A percentile compares a stretch with the other conserved stretches of the same genome.
Evolutionary conservation across 768 basidiomycete species (phyloP).

Genomic region (Lactifluus subvellereus): DNA sequence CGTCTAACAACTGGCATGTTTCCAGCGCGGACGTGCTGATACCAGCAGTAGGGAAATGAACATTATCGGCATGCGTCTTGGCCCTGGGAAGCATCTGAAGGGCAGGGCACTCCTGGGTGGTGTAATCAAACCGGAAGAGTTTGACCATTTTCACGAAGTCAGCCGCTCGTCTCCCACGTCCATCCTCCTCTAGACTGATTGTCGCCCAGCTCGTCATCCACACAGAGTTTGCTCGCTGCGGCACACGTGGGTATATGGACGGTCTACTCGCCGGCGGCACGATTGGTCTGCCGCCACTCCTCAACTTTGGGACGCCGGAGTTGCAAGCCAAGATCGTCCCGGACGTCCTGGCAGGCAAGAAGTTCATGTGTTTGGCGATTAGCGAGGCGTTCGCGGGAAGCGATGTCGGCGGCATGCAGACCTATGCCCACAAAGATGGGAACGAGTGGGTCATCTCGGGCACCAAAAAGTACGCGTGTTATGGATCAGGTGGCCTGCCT

Average conservation of each 20-base stretch:
- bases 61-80: conserved; percentile 84
- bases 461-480: conserved; percentile 70
- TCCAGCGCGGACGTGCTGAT: background rate
- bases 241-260: conserved; percentile 82
- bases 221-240: conserved; percentile 76
- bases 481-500: background rate
- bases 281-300: conserved; percentile 83
- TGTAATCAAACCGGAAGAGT: conserved; percentile 71
- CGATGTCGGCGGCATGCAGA: conserved; percentile 80
- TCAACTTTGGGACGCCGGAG: conserved; percentile 81
- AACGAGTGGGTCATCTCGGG: conserved; percentile 86
- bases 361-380: conserved; percentile 86
- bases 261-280: conserved; percentile 77
- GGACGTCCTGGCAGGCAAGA: conserved; percentile 69
- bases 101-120: conserved; percentile 75
- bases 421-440: conserved; percentile 79
- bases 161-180: background rate
- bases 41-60: conserved; percentile 51
- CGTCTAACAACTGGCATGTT: conserved; percentile 26
- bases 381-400: conserved; percentile 92
- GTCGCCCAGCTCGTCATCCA: conserved; percentile 63
- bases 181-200: background rate
- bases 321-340: conserved; percentile 65
- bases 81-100: conserved; percentile 83
- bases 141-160: conserved; percentile 95